Evolutionary conservation across 345 rosid genomes (phyloP).

Genomic region (Jatropha curcas): DNA sequence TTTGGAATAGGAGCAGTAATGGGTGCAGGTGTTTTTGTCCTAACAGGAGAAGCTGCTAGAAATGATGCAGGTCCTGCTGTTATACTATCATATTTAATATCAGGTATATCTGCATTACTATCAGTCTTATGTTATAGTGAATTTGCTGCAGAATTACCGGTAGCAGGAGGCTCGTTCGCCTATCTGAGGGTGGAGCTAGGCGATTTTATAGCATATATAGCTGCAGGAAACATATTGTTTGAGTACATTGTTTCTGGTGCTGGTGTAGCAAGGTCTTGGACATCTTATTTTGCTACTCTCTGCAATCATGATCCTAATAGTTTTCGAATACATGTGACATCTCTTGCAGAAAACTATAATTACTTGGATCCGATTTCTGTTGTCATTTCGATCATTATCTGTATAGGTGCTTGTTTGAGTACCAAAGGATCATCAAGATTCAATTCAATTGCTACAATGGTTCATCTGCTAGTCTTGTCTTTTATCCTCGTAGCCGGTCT

Average conservation of each 20-base stretch:
- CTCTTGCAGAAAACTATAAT: constrained; percentile 20
- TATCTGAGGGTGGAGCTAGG: constrained; percentile 40
- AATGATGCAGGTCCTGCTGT: constrained; percentile 54
- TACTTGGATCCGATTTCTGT: constrained; percentile 25
- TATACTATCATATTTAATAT: constrained; percentile 46
- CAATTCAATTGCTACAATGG: constrained; percentile 18
- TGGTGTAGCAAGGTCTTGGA: constrained; percentile 28
- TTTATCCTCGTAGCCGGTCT: constrained; percentile 24
- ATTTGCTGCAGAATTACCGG: constrained; percentile 53
- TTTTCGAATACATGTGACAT: constrained; percentile 19
- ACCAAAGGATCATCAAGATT: constrained; percentile 28
- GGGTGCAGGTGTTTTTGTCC: constrained; percentile 68
- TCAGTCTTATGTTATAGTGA: constrained; percentile 61
- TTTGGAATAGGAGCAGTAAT: constrained; percentile 61
- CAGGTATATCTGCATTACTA: constrained; percentile 49
- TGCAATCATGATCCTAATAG: constrained; percentile 17
- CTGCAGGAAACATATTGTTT: constrained; percentile 29
- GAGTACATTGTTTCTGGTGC: constrained; percentile 28
- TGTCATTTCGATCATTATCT: constrained; percentile 6
- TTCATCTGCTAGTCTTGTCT: constrained; percentile 14
- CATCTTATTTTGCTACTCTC: constrained; percentile 31
- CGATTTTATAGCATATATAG: constrained; percentile 29
- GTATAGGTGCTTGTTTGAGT: constrained; percentile 26
- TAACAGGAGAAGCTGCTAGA: constrained; percentile 60
- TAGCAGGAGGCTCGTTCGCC: constrained; percentile 62